Evolutionary conservation across 2,329 filamentous ascomycete species (phyloP), one percentile per base, ranked within the genome.

Genomic region (Cryoendolithus antarcticus): DNA sequence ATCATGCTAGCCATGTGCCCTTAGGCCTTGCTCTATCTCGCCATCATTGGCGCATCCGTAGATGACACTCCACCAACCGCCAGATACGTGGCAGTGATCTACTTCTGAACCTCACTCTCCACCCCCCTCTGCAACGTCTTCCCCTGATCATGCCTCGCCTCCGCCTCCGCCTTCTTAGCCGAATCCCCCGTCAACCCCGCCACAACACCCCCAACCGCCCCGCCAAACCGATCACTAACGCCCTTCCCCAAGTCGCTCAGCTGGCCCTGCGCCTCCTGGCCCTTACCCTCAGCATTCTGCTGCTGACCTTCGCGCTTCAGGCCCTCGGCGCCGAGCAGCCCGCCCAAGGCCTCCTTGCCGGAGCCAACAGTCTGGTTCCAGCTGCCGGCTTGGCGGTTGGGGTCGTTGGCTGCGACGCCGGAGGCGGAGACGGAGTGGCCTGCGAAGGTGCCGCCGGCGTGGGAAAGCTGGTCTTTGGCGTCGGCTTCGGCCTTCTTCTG

Each of bases 301-400:
- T 80, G 63, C 27, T 75, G 75, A 4, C 89, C 89, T 13, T 77
- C 58, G 35, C 75, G 69, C 67, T 88, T 89, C 39, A 95, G 62
- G 29, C 68, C 71, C 63, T 91, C 80, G 47, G 75, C 77, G 44
- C 88, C 89, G 19, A 89, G 49, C 4, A 89, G 52, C 12, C 79
- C 78, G 42, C 89, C 89, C 1, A 91, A 47, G 4, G 78, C 68
- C 59, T 95, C 85, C 69, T 95, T 95, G 32, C 79, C 79, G 1
- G 81, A 75, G 38, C 88, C 89, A n/a, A 88, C 56, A 4, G 86
- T 93, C 65, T 95, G 88, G 67, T 94, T 85, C 78, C 82, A 93
- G 11, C 72, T 71, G 32, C 89, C 88, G 11, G 74, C 59, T 13
- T 71, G 66, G 48, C 86, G 83, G 59, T 89, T 69, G 8, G 78